Percentiles rank a stretch among this genome's conserved stretches.
Conservation (phyloP, 2,329 filamentous ascomycete species). For the Colletotrichum tropicicola region DNA sequence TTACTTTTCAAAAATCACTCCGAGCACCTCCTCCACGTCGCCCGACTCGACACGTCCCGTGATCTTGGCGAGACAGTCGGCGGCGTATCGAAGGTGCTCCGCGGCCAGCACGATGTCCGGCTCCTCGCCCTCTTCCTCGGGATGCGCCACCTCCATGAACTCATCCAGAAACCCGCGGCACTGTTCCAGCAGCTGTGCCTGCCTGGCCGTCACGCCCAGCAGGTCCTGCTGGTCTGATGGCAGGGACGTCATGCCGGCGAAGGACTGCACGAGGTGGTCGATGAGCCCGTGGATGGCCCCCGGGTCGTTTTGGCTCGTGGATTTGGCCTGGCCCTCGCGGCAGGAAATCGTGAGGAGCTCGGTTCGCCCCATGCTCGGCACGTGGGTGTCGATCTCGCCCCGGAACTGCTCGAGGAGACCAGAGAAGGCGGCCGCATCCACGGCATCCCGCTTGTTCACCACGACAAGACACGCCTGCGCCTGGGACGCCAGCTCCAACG, state of each 20-base stretch:
- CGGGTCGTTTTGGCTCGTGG: conserved; percentile 50
- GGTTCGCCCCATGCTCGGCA: conserved; percentile 49
- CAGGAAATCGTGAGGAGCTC: conserved; percentile 76
- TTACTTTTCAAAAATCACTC: conserved; percentile 97
- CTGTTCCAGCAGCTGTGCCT: conserved; percentile 80
- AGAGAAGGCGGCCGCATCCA: conserved; percentile 44
- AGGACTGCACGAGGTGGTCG: conserved; percentile 71
- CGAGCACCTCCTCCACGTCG: conserved; percentile 94
- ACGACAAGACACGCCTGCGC: conserved; percentile 62
- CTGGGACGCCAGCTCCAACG: conserved; percentile 59
- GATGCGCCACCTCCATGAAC: conserved; percentile 71
- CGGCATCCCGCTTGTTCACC: conserved; percentile 70
- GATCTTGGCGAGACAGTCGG: conserved; percentile 82
- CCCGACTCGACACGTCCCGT: conserved; percentile 86
- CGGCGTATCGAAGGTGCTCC: conserved; percentile 85
- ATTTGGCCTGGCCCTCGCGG: conserved; percentile 58
- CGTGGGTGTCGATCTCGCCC: conserved; percentile 43
- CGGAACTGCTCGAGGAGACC: conserved; percentile 52
- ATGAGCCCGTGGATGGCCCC: conserved; percentile 77
- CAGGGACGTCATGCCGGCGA: conserved; percentile 76
- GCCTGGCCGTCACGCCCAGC: conserved; percentile 89
- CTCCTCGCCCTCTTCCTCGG: conserved; percentile 51
- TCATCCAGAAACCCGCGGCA: conserved; percentile 77
- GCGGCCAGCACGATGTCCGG: conserved; percentile 90
- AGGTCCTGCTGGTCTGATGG: conserved; percentile 81